Conservation (phyloP, 1,139 yeast genomes). For the Lodderomyces theae region DNA sequence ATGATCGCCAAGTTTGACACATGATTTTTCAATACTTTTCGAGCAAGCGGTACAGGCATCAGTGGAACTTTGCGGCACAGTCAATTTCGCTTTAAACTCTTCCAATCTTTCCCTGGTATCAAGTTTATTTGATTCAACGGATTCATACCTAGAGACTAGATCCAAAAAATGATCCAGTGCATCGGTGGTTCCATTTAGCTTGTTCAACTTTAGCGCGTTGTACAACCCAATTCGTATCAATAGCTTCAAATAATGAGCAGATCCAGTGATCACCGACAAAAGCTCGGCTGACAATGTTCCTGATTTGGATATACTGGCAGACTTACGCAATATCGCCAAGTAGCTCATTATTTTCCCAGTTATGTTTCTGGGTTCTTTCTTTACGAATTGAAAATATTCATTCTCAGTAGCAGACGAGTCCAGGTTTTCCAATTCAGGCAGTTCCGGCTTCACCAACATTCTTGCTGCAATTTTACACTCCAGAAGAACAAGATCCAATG, state of each 20-base stretch:
- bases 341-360: slow-evolving; percentile 78
- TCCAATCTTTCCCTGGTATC: slow-evolving; percentile 10
- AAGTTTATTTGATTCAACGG: slow-evolving; percentile 5
- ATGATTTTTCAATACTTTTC: slow-evolving; percentile 78
- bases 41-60: slow-evolving; percentile 75
- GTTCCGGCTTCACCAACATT: neutral
- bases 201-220: slow-evolving; percentile 69
- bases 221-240: slow-evolving; percentile 78
- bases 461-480: slow-evolving; percentile 13
- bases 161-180: slow-evolving; percentile 67
- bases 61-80: slow-evolving; percentile 61
- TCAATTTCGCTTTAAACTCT: slow-evolving; percentile 34
- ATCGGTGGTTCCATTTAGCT: slow-evolving; percentile 51
- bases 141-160: slow-evolving; percentile 16
- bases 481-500: slow-evolving; percentile 55
- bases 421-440: slow-evolving; percentile 12
- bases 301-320: slow-evolving; percentile 45
- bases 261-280: slow-evolving; percentile 80
- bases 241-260: slow-evolving; percentile 89
- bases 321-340: slow-evolving; percentile 65
- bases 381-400: slow-evolving; percentile 31
- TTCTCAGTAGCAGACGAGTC: slow-evolving; percentile 16
- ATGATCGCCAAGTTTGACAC: slow-evolving; percentile 57
- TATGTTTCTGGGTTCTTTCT: slow-evolving; percentile 85
- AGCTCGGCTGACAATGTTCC: slow-evolving; percentile 60